phyloP scores from a whole-genome alignment of 1,284 basidiomycete genomes.

The Ganoderma resinaceum region DNA sequence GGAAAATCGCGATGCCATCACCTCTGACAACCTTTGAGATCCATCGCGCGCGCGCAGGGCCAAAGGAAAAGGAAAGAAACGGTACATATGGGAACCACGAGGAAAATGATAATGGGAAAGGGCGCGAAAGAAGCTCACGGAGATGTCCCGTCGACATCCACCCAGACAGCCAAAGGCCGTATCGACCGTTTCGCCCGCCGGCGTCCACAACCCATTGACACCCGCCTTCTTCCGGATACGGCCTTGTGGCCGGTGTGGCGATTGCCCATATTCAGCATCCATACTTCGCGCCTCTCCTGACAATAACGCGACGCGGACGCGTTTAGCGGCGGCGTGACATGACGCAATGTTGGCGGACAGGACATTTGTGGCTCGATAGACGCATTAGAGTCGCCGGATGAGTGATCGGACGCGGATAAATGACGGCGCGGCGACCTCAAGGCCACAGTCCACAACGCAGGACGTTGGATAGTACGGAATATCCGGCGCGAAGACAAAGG shows the following conservation, averaged over 20 bases:
- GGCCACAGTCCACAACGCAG: conserved; percentile 13
- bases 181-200: conserved; percentile 5
- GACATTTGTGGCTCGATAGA: conserved; percentile 22
- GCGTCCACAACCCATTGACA: background rate
- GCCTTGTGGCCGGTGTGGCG: conserved; percentile 14
- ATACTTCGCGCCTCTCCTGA: background rate
- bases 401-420: conserved; percentile 10
- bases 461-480: background rate
- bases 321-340: conserved; percentile 8
- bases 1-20: conserved; percentile 6
- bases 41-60: background rate
- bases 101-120: conserved; percentile 1
- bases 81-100: background rate
- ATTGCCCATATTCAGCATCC: conserved; percentile 18
- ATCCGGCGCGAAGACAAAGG: conserved; percentile 19
- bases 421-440: conserved; percentile 15
- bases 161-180: conserved; percentile 1
- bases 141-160: background rate
- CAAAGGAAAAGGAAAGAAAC: background rate
- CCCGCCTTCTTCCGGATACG: conserved; percentile 20
- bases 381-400: background rate
- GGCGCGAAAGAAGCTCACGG: conserved; percentile 10
- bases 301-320: background rate
- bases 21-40: background rate
- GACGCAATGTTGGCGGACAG: conserved; percentile 23